Percentiles rank a stretch among this genome's conserved stretches.
Evolutionary conservation across 495 filamentous ascomycete genomes (phyloP).

Genomic region (Penicillium angulare): DNA sequence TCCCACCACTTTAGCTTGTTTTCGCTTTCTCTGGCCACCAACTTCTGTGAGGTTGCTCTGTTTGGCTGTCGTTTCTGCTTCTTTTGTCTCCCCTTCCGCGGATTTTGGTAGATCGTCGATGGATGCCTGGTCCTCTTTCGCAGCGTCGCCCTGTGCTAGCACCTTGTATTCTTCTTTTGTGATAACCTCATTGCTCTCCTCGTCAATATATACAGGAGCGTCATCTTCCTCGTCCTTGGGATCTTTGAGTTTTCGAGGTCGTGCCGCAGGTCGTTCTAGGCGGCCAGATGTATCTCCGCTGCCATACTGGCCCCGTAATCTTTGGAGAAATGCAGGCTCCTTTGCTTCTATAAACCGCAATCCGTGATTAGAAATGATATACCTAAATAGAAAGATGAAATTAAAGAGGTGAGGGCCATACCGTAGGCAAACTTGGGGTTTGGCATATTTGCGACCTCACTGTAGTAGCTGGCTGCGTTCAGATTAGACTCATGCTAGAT

Average conservation of each 20-base stretch:
- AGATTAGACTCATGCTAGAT: conserved; percentile 17
- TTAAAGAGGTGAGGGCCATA: conserved; percentile 15
- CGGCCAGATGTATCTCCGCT: conserved; percentile 31
- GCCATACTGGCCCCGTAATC: conserved; percentile 42
- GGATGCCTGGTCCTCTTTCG: conserved; percentile 11
- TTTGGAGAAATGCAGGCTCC: conserved; percentile 49
- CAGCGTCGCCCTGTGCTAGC: conserved; percentile 25
- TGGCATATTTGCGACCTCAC: conserved; percentile 32
- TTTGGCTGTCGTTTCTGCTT: conserved; percentile 22
- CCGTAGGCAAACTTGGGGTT: conserved; percentile 51
- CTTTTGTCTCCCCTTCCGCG: conserved; percentile 11
- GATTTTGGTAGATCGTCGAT: conserved; percentile 8
- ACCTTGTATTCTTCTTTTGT: conserved; percentile 49
- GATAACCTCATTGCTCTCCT: conserved; percentile 47
- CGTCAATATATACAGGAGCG: conserved; percentile 49
- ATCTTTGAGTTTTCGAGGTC: conserved; percentile 37
- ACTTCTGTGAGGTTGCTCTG: conserved; percentile 42
- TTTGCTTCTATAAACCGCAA: conserved; percentile 34
- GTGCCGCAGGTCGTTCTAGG: conserved; percentile 40
- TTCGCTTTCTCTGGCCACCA: conserved; percentile 44
- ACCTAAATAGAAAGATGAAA: neutral
- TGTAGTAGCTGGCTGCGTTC: conserved; percentile 7
- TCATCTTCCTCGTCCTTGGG: conserved; percentile 43
- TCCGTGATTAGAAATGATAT: neutral
- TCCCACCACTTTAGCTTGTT: conserved; percentile 42